A percentile compares a stretch with the other conserved stretches of the same genome.
These are phyloP conservation scores for Vitis hybrid DNA, from an alignment of 177 flowering plant genomes.

Conservation along the genomic window DNA sequence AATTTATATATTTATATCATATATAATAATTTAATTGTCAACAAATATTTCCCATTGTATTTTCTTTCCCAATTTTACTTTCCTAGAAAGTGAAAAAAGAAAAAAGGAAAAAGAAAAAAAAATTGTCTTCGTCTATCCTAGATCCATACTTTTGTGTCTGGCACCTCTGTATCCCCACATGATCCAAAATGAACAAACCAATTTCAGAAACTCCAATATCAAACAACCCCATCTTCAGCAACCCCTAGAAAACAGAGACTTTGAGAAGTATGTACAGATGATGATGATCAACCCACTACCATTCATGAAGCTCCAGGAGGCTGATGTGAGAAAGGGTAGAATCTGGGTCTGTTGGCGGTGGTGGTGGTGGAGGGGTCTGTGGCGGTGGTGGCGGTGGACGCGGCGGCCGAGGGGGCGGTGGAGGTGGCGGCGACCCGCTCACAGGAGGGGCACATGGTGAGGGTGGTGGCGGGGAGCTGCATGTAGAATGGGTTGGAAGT, in stretches of 20 bases:
- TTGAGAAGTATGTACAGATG: background rate
- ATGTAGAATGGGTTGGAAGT: conserved; percentile 43
- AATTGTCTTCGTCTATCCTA: conserved; percentile 5
- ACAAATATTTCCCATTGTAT: background rate
- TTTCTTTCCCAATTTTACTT: background rate
- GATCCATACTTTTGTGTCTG: background rate
- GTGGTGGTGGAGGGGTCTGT: background rate
- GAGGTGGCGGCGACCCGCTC: conserved; percentile 32
- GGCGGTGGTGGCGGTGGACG: conserved; percentile 1
- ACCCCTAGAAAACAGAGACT: background rate
- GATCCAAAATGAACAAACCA: too few species aligned
- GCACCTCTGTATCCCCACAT: background rate
- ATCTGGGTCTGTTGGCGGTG: conserved; percentile 17
- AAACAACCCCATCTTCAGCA: background rate
- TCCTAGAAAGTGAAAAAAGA: conserved; percentile 5
- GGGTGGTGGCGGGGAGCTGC: conserved; percentile 49
- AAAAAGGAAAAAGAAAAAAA: background rate
- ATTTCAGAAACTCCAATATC: too few species aligned
- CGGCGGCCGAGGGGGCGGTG: conserved; percentile 8
- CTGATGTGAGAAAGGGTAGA: conserved; percentile 20
- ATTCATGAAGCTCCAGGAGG: conserved; percentile 17
- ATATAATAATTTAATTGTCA: background rate
- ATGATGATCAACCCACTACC: background rate
- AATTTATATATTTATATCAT: too few species aligned
- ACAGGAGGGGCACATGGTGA: conserved; percentile 61